Conservation (phyloP, 2,329 filamentous ascomycete species). For the Fusarium sulawesiense region DNA sequence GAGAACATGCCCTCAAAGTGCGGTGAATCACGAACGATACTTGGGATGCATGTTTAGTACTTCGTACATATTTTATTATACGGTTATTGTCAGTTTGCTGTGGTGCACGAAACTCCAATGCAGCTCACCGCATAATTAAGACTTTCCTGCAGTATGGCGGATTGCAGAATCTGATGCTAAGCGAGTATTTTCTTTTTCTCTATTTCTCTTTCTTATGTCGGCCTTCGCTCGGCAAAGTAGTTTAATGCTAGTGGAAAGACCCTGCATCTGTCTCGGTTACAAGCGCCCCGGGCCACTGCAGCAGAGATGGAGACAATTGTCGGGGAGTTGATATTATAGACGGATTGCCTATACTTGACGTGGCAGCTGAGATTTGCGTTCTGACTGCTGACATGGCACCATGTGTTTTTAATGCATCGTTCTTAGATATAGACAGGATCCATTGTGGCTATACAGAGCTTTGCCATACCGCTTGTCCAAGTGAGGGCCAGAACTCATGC, state of each 20-base stretch:
- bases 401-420: not conserved
- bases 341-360: conserved; percentile 3
- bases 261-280: conserved; percentile 23
- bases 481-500: not conserved
- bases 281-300: conserved; percentile 3
- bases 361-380: conserved; percentile 7
- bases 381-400: conserved; percentile 19
- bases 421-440: not conserved
- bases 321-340: not conserved
- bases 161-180: not conserved
- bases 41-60: not conserved
- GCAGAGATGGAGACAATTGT: not conserved
- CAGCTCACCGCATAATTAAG: not conserved
- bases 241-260: conserved; percentile 1
- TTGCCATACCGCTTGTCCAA: not conserved
- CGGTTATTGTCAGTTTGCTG: not conserved
- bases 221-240: not conserved
- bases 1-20: not conserved
- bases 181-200: not conserved
- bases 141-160: not conserved
- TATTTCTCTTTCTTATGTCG: not conserved
- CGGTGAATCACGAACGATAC: not conserved
- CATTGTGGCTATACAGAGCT: not conserved
- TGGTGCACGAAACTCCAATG: not conserved
- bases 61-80: not conserved